Evolutionary conservation across 805 yeast species (phyloP).

Genomic region (Lachancea mirantina): DNA sequence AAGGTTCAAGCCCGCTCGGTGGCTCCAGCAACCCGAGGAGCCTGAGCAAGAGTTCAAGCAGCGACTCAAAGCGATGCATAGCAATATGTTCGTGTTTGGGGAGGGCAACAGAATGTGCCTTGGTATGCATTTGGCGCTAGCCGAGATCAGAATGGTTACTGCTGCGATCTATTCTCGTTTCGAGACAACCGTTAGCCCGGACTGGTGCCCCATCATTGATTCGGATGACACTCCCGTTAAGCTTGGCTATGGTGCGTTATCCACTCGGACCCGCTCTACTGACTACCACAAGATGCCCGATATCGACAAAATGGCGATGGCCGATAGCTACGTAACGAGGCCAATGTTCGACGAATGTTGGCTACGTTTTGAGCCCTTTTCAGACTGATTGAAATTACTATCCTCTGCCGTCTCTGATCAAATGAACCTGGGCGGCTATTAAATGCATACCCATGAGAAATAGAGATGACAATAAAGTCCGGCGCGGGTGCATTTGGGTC

Average conservation of each 20-base stretch:
- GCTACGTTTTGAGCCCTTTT: conserved; percentile 22
- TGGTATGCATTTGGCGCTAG: conserved; percentile 60
- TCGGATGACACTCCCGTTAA: conserved; percentile 15
- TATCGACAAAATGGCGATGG: conserved; percentile 47
- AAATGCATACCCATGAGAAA: no score
- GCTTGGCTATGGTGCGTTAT: conserved; percentile 20
- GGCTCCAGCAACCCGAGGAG: conserved; percentile 42
- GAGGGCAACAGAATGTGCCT: conserved; percentile 69
- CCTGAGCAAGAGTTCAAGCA: conserved; percentile 27
- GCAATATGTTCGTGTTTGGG: conserved; percentile 61
- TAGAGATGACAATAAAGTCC: no score
- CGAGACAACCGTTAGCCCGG: conserved; percentile 32
- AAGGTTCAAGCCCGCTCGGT: conserved; percentile 51
- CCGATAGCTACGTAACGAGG: conserved; percentile 48
- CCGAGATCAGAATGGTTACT: conserved; percentile 54
- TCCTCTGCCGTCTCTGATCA: no score
- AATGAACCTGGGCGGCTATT: no score
- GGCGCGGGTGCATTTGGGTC: no score
- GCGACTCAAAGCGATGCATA: conserved; percentile 41
- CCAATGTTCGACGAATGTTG: conserved; percentile 48
- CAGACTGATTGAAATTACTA: background rate
- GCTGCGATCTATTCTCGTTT: conserved; percentile 43
- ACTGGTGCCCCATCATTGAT: conserved; percentile 37
- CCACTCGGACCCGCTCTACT: conserved; percentile 3
- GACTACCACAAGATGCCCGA: conserved; percentile 27